These are phyloP conservation scores for Botrytis cinerea DNA, from an alignment of 2,329 filamentous ascomycete genomes.

Conservation along the genomic window DNA sequence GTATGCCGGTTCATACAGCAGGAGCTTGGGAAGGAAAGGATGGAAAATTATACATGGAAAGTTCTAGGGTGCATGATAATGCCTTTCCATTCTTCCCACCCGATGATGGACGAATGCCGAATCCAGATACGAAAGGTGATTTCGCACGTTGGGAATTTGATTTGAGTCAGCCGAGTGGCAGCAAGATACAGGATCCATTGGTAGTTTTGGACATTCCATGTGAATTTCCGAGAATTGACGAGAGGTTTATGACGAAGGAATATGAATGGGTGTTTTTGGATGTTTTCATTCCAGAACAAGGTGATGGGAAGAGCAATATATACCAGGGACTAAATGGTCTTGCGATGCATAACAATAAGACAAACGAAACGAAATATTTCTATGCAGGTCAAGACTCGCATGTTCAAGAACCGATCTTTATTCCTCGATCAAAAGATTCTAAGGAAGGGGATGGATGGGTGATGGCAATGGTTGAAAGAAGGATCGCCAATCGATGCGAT, in stretches of 20 bases:
- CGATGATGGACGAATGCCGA: conserved; percentile 39
- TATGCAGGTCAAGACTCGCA: conserved; percentile 46
- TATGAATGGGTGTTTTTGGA: conserved; percentile 46
- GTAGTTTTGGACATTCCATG: conserved; percentile 44
- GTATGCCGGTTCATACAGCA: conserved; percentile 42
- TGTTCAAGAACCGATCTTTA: conserved; percentile 57
- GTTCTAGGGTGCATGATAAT: conserved; percentile 46
- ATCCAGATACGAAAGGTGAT: conserved; percentile 45
- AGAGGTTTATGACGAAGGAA: conserved; percentile 45
- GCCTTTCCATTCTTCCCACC: conserved; percentile 42
- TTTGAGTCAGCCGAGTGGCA: conserved; percentile 36
- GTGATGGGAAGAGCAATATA: conserved; percentile 42
- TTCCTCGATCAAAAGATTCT: conserved; percentile 46
- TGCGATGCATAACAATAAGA: conserved; percentile 24
- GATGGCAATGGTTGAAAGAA: conserved; percentile 38
- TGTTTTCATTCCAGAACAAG: conserved; percentile 42
- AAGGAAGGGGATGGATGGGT: conserved; percentile 41
- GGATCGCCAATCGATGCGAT: conserved; percentile 43
- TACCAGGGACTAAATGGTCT: conserved; percentile 27
- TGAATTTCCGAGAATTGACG: conserved; percentile 50
- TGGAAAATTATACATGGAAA: conserved; percentile 45
- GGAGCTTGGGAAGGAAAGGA: conserved; percentile 35
- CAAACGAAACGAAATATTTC: conserved; percentile 39
- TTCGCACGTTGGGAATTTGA: conserved; percentile 46
- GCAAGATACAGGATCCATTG: conserved; percentile 38